Evolutionary conservation across 345 rosid genomes (phyloP), one percentile per base, ranked within the genome.

Genomic region (Gossypium longicalyx): DNA sequence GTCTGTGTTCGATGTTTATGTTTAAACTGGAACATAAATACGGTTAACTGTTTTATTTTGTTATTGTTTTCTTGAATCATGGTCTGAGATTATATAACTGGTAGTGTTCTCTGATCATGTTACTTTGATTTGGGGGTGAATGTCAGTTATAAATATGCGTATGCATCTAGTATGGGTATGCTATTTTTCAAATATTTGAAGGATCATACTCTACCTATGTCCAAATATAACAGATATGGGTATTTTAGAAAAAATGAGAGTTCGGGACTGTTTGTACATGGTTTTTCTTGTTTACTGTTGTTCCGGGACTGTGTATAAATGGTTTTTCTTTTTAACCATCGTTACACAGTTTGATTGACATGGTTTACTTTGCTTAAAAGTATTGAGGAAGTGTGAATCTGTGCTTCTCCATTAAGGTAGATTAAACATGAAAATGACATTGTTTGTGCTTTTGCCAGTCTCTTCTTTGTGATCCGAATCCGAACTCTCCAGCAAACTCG

Each of bases 401-500:
- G 47, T 20, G 29, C 10, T 17, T 53, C 16, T 51, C 2, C 20
- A 19, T 16, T 73, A 17, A 23, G 22, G 45, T 20, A 22, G 27
- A 47, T 27, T 29, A 34, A 15, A 49, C n/a, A 20, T 54, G 56
- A 19, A 45, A 45, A 58, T 58, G 47, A 25, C 29, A 5, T 57
- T 38, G 2, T 72, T 23, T 56, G 2, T 73, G 17, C 57, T 7
- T 70, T 63, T 76, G 27, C 22, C 70, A 91, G 97, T 91, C 97
- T 0, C 76, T 91, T 79, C 97, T 91, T 38, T 91, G 97, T 64
- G 97, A 91, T 66, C 97, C 97, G 41, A 91, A 89, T 67, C 93
- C 97, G 20, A 87, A 91, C 80, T 91, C 97, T 17, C 97, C 97
- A n/a, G 92, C 97, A 70, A 91, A 91, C 51, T 91, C 93, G 17